These are phyloP conservation scores for Zhuliangozyma parablackwelliae DNA, from an alignment of 1,139 yeast genomes.

Conservation along the genomic window DNA sequence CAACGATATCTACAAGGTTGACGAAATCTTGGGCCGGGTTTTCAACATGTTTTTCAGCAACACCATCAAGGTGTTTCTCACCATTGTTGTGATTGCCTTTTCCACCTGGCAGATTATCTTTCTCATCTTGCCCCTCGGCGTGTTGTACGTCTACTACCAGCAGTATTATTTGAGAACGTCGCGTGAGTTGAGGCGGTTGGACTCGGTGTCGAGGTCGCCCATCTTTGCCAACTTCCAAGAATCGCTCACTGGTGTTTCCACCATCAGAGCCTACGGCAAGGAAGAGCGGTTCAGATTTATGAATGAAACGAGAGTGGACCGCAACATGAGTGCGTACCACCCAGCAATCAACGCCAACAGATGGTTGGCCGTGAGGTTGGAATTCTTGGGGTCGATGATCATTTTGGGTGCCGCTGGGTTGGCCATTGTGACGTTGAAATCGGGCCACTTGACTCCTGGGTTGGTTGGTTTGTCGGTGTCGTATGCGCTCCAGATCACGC, in stretches of 20 bases:
- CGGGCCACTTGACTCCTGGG: constrained; percentile 78
- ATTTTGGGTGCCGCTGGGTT: constrained; percentile 84
- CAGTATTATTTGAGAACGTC: constrained; percentile 86
- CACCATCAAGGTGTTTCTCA: constrained; percentile 69
- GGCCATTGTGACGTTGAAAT: constrained; percentile 62
- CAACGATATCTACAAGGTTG: constrained; percentile 88
- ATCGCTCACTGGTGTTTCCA: constrained; percentile 81
- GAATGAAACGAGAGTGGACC: constrained; percentile 76
- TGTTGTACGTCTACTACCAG: constrained; percentile 79
- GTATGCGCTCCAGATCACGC: constrained; percentile 88
- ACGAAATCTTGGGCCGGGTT: constrained; percentile 79
- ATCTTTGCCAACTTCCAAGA: constrained; percentile 97
- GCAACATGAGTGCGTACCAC: constrained; percentile 85
- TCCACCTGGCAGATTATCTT: constrained; percentile 87
- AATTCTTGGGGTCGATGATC: constrained; percentile 82
- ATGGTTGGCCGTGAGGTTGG: constrained; percentile 94
- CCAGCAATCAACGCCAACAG: constrained; percentile 93
- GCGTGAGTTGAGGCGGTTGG: constrained; percentile 90
- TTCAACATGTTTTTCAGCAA: constrained; percentile 79
- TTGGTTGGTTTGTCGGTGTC: constrained; percentile 89
- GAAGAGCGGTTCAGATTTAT: constrained; percentile 64
- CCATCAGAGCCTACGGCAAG: constrained; percentile 86
- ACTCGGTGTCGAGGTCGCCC: constrained; percentile 90
- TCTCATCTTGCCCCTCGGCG: constrained; percentile 64
- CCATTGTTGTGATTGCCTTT: constrained; percentile 74